Evolutionary conservation across 192 early-diverging fungal species (phyloP).

Genomic region (Coemansia sp.): DNA sequence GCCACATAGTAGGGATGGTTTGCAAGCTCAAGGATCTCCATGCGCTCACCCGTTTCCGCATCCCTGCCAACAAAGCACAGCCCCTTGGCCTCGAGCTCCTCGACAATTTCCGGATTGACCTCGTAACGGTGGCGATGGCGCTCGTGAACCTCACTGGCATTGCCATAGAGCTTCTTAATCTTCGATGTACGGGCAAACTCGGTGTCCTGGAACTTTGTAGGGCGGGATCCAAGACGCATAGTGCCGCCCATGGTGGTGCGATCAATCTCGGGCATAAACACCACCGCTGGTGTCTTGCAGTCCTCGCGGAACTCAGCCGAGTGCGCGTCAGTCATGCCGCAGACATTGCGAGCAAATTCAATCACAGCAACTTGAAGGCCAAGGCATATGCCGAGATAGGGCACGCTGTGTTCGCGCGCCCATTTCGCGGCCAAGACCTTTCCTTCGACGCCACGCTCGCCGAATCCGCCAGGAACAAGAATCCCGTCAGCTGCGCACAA

Average conservation of each 20-base stretch:
- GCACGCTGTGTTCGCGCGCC: slow-evolving; percentile 96
- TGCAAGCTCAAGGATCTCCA: slow-evolving; percentile 92
- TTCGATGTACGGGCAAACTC: slow-evolving; percentile 57
- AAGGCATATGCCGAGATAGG: slow-evolving; percentile 97
- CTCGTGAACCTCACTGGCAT: slow-evolving; percentile 67
- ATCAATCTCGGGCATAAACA: slow-evolving; percentile 98
- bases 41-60: slow-evolving; percentile 87
- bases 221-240: slow-evolving; percentile 89
- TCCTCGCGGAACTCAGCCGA: slow-evolving; percentile 83
- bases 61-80: slow-evolving; percentile 90
- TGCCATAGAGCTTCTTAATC: slow-evolving; percentile 68
- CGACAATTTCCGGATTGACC: slow-evolving; percentile 86
- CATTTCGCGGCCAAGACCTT: slow-evolving; percentile 93
- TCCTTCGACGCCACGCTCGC: slow-evolving; percentile 94
- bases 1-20: slow-evolving; percentile 95
- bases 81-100: slow-evolving; percentile 74
- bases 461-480: slow-evolving; percentile 97
- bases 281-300: slow-evolving; percentile 72
- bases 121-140: slow-evolving; percentile 98
- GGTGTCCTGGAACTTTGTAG: slow-evolving; percentile 77
- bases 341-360: slow-evolving; percentile 94
- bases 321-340: slow-evolving; percentile 74
- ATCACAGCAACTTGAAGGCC: slow-evolving; percentile 97
- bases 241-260: slow-evolving; percentile 92
- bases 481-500: slow-evolving; percentile 89